Evolutionary conservation across 1,284 basidiomycete genomes (phyloP).

Genomic region (Microbotryum saponariae): DNA sequence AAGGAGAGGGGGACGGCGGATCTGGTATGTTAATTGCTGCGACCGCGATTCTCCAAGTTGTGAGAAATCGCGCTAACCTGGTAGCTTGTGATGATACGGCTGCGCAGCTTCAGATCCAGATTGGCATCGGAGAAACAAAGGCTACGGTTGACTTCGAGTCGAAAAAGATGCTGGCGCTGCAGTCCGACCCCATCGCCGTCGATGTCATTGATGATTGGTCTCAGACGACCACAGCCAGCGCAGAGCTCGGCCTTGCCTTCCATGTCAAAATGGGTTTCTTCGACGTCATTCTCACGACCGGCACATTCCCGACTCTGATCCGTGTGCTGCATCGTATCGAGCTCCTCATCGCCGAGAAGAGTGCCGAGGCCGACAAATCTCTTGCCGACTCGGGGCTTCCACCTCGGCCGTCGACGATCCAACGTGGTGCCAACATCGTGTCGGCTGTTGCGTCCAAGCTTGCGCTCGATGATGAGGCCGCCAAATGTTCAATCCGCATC

Average conservation of each 20-base stretch:
- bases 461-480: not conserved
- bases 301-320: slow-evolving; percentile 22
- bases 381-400: slow-evolving; percentile 7
- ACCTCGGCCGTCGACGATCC: not conserved
- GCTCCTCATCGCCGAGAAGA: slow-evolving; percentile 22
- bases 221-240: not conserved
- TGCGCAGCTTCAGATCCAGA: slow-evolving; percentile 12
- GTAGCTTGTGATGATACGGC: too few relatives aligned
- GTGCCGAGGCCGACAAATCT: not conserved
- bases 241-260: slow-evolving; percentile 11
- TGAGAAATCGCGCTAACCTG: too few relatives aligned
- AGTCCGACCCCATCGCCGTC: slow-evolving; percentile 26
- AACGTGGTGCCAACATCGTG: slow-evolving; percentile 2
- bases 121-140: slow-evolving; percentile 17
- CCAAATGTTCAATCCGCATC: slow-evolving; percentile 8
- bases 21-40: not conserved
- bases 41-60: not conserved
- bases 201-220: slow-evolving; percentile 30
- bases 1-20: not conserved
- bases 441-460: slow-evolving; percentile 3
- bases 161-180: slow-evolving; percentile 19
- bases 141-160: slow-evolving; percentile 24
- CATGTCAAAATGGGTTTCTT: slow-evolving; percentile 17
- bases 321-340: slow-evolving; percentile 13
- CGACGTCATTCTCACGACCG: slow-evolving; percentile 23